These are phyloP conservation scores for Euryodendron excelsum DNA, from an alignment of 148 eudicot species.

Conservation along the genomic window DNA sequence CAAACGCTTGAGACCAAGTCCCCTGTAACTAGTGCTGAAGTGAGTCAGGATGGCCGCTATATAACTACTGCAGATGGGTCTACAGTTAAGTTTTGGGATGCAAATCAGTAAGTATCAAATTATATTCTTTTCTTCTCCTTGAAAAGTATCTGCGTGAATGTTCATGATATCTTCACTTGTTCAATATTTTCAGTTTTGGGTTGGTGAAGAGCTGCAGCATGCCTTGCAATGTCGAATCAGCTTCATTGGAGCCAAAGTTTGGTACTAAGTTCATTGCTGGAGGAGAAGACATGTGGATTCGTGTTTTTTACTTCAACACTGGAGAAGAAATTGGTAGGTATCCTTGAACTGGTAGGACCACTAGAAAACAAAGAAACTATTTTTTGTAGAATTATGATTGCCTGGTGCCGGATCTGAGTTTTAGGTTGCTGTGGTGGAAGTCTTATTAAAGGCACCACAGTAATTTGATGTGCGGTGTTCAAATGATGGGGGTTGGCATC, in stretches of 20 bases:
- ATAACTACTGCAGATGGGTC: conserved; percentile 90
- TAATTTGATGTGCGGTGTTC: too few relatives aligned
- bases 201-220: conserved; percentile 81
- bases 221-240: conserved; percentile 88
- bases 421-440: too few relatives aligned
- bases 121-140: conserved; percentile 2
- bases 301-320: conserved; percentile 80
- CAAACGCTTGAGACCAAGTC: conserved; percentile 84
- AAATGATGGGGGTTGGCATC: too few relatives aligned
- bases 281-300: conserved; percentile 98
- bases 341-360: neutral
- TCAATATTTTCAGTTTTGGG: conserved; percentile 63
- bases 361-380: neutral
- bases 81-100: conserved; percentile 91
- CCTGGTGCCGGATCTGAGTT: too few relatives aligned
- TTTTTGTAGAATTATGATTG: neutral
- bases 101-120: conserved; percentile 61
- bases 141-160: neutral
- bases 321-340: conserved; percentile 77
- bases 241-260: conserved; percentile 83
- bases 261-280: conserved; percentile 91
- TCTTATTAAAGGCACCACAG: too few relatives aligned
- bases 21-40: conserved; percentile 87
- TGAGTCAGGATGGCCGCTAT: conserved; percentile 88
- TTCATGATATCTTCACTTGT: neutral